Conservation (phyloP, 495 filamentous ascomycete genomes). For the Entonaema liquescens region DNA sequence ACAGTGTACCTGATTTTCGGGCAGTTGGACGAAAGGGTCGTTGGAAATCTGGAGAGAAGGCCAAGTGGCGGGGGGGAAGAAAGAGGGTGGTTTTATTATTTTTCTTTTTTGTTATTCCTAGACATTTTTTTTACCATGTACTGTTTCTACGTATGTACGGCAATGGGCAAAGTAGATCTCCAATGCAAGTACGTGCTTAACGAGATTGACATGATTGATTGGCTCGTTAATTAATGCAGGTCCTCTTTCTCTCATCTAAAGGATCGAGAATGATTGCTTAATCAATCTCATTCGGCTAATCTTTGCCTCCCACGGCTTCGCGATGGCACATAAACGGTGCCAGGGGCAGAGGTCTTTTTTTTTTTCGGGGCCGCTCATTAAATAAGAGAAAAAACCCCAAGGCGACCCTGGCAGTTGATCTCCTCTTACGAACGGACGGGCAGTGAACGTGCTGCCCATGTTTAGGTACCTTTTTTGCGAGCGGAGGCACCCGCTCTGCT, state of each 20-base stretch:
- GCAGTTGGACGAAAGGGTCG: neutral
- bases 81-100: conserved; percentile 19
- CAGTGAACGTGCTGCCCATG: neutral
- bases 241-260: conserved; percentile 24
- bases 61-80: neutral
- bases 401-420: conserved; percentile 28
- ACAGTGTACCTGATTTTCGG: conserved; percentile 6
- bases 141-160: neutral
- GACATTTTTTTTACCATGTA: neutral
- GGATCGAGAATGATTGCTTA: conserved; percentile 24
- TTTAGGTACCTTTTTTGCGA: neutral
- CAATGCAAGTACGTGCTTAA: neutral
- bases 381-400: conserved; percentile 24
- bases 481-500: neutral
- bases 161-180: neutral
- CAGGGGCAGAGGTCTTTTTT: conserved; percentile 14
- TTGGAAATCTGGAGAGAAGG: neutral
- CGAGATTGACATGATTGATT: conserved; percentile 22
- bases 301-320: conserved; percentile 9
- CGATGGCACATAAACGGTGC: neutral
- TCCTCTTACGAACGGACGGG: conserved; percentile 12
- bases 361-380: conserved; percentile 33
- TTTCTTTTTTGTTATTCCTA: conserved; percentile 14
- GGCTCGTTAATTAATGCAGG: conserved; percentile 27
- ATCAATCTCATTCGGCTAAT: conserved; percentile 36